phyloP scores from a whole-genome alignment of 2,329 filamentous ascomycete genomes.

The Chaetomiaceae sp. region DNA sequence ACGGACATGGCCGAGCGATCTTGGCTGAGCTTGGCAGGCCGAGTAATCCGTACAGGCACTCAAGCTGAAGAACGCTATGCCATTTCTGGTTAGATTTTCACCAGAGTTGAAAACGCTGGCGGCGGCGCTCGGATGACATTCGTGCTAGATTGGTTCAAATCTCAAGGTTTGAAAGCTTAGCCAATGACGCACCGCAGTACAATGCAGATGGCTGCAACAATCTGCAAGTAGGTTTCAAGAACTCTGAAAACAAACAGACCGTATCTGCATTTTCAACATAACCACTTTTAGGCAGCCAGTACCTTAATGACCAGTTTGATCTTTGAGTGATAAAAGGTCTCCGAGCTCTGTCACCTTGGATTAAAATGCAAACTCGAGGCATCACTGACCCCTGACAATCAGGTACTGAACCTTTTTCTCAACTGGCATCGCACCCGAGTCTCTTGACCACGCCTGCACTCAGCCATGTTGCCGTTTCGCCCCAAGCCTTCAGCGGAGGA shows the following conservation, averaged over 20 bases:
- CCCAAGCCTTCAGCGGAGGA: neutral
- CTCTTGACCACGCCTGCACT: neutral
- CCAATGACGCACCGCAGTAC: too few relatives aligned
- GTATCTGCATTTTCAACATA: neutral
- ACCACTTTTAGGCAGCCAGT: neutral
- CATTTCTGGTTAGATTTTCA: neutral
- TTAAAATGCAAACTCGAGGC: neutral
- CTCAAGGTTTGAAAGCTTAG: neutral
- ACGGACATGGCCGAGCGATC: too few relatives aligned
- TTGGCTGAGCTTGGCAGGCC: too few relatives aligned
- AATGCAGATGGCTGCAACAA: too few relatives aligned
- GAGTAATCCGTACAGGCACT: too few relatives aligned
- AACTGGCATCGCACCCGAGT: neutral
- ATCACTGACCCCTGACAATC: neutral
- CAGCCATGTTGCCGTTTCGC: neutral
- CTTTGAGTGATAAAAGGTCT: neutral
- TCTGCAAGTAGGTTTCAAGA: neutral
- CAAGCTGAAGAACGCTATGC: neutral
- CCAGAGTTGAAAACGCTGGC: slow-evolving; percentile 1
- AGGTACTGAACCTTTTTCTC: neutral
- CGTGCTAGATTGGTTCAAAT: neutral
- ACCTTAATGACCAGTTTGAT: neutral
- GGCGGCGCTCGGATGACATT: too few relatives aligned
- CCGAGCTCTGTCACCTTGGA: neutral
- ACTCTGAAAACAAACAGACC: slow-evolving; percentile 1